Percentiles rank a stretch among this genome's conserved stretches.
These are phyloP conservation scores for Tremellales sp. DNA, from an alignment of 1,284 basidiomycete genomes.

Conservation along the genomic window DNA sequence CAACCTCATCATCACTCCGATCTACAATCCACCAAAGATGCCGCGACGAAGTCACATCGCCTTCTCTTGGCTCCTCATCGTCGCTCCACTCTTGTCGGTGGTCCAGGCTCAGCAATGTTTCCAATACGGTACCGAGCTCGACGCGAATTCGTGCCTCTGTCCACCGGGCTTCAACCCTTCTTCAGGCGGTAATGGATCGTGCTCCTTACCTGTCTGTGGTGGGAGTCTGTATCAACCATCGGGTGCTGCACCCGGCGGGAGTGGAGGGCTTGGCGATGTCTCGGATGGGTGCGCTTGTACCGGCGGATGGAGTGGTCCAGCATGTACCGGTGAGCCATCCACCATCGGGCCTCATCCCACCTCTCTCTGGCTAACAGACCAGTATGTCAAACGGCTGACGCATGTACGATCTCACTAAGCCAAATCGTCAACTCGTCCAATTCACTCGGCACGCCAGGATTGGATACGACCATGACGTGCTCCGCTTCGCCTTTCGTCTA, in stretches of 20 bases:
- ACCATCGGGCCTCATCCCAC: too few species aligned
- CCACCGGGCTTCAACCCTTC: slow-evolving; percentile 57
- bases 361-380: background rate
- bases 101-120: slow-evolving; percentile 53
- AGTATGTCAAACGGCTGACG: slow-evolving; percentile 29
- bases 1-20: too few species aligned
- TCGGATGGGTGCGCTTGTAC: slow-evolving; percentile 62
- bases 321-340: slow-evolving; percentile 62
- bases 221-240: slow-evolving; percentile 62
- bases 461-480: slow-evolving; percentile 28
- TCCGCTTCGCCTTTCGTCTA: slow-evolving; percentile 28
- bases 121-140: slow-evolving; percentile 63
- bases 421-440: slow-evolving; percentile 51
- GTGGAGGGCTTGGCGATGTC: slow-evolving; percentile 58
- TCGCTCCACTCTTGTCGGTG: too few species aligned
- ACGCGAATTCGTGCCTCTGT: slow-evolving; percentile 62
- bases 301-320: slow-evolving; percentile 67
- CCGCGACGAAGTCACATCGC: too few species aligned
- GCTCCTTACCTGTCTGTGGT: slow-evolving; percentile 60
- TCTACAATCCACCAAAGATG: too few species aligned
- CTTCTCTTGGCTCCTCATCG: too few species aligned
- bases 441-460: slow-evolving; percentile 10
- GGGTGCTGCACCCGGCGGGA: slow-evolving; percentile 43
- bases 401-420: slow-evolving; percentile 19
- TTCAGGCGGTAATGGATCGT: slow-evolving; percentile 13